phyloP scores from a whole-genome alignment of 345 rosid genomes.

The Orychophragmus violaceus region DNA sequence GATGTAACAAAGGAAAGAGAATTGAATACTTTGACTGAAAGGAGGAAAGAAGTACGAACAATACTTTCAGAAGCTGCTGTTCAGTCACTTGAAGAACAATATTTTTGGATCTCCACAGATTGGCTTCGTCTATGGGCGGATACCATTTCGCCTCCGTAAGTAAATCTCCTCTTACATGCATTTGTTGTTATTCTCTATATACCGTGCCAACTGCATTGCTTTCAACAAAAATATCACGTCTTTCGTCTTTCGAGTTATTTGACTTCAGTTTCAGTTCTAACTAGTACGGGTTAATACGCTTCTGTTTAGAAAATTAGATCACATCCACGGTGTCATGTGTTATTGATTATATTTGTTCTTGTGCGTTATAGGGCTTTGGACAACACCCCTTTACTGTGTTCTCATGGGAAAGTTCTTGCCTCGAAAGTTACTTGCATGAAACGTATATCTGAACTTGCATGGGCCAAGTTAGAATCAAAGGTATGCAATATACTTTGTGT shows the following conservation, averaged over 20 bases:
- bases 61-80: constrained; percentile 81
- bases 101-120: constrained; percentile 69
- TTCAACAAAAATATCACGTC: too few species aligned
- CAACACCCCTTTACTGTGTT: constrained; percentile 68
- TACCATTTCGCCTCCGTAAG: constrained; percentile 62
- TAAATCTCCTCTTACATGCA: constrained; percentile 6
- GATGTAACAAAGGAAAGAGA: constrained; percentile 53
- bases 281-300: neutral
- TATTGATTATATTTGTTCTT: constrained; percentile 20
- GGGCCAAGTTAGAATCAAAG: constrained; percentile 69
- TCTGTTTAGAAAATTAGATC: constrained; percentile 10
- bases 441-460: constrained; percentile 69
- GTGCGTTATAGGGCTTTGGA: constrained; percentile 41
- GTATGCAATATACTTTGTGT: neutral
- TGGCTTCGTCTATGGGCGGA: constrained; percentile 99
- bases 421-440: constrained; percentile 68
- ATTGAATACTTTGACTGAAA: constrained; percentile 45
- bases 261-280: constrained; percentile 2
- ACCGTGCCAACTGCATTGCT: constrained; percentile 2
- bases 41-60: constrained; percentile 78
- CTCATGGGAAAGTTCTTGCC: constrained; percentile 70
- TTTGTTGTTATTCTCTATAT: neutral
- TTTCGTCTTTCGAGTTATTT: too few species aligned
- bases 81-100: constrained; percentile 55
- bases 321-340: neutral